Base-by-base conservation (phyloP, 1,139 yeast species). In the Groenewaldozyma auringiensis region DNA sequence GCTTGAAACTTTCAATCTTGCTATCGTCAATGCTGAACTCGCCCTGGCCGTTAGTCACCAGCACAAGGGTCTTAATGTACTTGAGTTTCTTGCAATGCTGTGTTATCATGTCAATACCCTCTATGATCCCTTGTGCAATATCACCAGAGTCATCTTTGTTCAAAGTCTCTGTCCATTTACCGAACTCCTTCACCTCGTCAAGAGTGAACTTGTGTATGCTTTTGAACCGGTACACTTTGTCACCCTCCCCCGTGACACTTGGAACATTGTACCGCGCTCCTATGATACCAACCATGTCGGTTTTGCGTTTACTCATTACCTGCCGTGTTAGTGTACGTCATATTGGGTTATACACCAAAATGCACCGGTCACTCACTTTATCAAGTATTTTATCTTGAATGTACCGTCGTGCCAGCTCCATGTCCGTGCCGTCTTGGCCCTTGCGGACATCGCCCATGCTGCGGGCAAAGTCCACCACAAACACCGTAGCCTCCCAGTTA, bases 241-340 rank as follows among this genome's bases (percentile, higher is more conserved):
- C 42, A 2, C 44, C 46, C 16, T 46, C 47, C 3, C 47, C 44
- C 18, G 53, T 47, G 4, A 59, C 53, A n/a, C 36, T 1, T 69
- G 37, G 21, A 8, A 27, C 35, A n/a, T 32, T 17, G 36, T n/a
- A 11, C 50, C 76, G 71, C 21, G 68, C 68, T 1, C 69, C 64
- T 1, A 76, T 63, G 2, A 79, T 60, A 0, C 79, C 75, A 1
- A 79, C 68, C 37, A 66, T 65, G 54, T 81, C 87, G 2, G 79
- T 73, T 55, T 79, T 79, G 40, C 85, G 67, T 3, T 71, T 81
- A 44, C 71, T 66, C 33, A 69, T 41, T 9, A 70, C 55, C 57
- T 60, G 34, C 17, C 9, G 13, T 8, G 9, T 32, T 6, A 6
- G 17, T 11, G 14, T 6, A 9, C 36, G 17, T 11, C 16, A 9